phyloP scores from a whole-genome alignment of 495 filamentous ascomycete genomes.

The Jackrogersella minutella region DNA sequence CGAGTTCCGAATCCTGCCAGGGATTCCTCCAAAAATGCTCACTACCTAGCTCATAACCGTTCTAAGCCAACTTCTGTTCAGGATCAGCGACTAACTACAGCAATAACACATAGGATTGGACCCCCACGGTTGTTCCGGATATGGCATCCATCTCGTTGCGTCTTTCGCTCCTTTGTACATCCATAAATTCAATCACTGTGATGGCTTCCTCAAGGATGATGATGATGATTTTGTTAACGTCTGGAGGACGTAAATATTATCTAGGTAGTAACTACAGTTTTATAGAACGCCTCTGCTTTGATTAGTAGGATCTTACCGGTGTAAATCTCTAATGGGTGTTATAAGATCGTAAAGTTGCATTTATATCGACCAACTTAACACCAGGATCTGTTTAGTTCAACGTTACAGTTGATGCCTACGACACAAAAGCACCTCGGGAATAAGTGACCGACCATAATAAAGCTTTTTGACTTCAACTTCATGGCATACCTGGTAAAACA shows the following conservation, averaged over 20 bases:
- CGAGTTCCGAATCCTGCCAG: slow-evolving; percentile 10
- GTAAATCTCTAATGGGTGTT: background rate
- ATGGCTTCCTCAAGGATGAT: background rate
- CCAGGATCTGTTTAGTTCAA: slow-evolving; percentile 6
- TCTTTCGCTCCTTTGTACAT: background rate
- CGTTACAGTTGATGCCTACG: slow-evolving; percentile 14
- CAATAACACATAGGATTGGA: slow-evolving; percentile 8
- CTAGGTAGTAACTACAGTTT: too few relatives aligned
- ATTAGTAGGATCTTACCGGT: slow-evolving; percentile 4
- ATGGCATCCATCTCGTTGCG: slow-evolving; percentile 30
- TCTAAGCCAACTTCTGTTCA: background rate
- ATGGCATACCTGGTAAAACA: slow-evolving; percentile 10
- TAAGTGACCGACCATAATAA: background rate
- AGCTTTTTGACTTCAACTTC: slow-evolving; percentile 5
- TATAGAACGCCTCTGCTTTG: too few relatives aligned
- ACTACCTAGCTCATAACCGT: slow-evolving; percentile 1
- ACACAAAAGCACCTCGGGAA: background rate
- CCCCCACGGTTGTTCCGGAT: slow-evolving; percentile 28
- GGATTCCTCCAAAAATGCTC: background rate
- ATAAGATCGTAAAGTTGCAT: slow-evolving; percentile 7
- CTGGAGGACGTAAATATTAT: too few relatives aligned
- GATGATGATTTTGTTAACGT: too few relatives aligned
- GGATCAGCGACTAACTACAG: slow-evolving; percentile 1
- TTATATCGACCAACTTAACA: slow-evolving; percentile 6
- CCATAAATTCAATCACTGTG: background rate